phyloP scores from a whole-genome alignment of 192 early-diverging fungal species.

The Obelidium mucronatum region DNA sequence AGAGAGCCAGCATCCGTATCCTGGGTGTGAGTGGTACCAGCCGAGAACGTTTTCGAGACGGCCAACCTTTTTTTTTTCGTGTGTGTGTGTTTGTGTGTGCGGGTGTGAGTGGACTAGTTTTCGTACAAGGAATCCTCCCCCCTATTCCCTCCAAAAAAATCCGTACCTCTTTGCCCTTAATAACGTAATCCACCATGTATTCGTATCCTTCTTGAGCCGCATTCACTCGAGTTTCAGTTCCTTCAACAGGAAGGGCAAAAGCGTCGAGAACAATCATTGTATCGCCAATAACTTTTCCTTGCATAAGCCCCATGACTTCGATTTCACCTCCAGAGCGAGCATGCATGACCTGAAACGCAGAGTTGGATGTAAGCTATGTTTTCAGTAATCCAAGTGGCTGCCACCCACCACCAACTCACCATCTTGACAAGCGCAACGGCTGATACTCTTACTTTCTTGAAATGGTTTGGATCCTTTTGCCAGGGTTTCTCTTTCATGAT shows the following conservation, averaged over 20 bases:
- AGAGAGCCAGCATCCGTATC: constrained; percentile 99
- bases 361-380: not conserved
- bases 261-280: constrained; percentile 96
- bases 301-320: constrained; percentile 99
- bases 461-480: constrained; percentile 86
- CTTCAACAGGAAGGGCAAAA: constrained; percentile 97
- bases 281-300: constrained; percentile 84
- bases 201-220: constrained; percentile 93
- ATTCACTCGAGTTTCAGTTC: constrained; percentile 97
- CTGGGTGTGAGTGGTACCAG: constrained; percentile 99
- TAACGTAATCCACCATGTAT: constrained; percentile 96
- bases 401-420: constrained; percentile 58
- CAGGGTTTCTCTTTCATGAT: constrained; percentile 76
- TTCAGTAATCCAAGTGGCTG: too few species aligned
- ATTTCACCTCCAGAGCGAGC: constrained; percentile 95
- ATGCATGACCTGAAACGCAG: constrained; percentile 79
- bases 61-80: constrained; percentile 72
- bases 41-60: constrained; percentile 92
- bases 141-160: too few species aligned
- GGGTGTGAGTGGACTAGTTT: too few species aligned
- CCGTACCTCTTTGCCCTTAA: constrained; percentile 77
- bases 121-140: too few species aligned
- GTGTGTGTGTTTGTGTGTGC: too few species aligned
- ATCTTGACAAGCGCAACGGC: constrained; percentile 98
- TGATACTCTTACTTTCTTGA: constrained; percentile 88